A percentile compares a stretch with the other conserved stretches of the same genome.
Evolutionary conservation across 108 stramenopile genomes (phyloP).

Genomic region (Cyclotella atomus): DNA sequence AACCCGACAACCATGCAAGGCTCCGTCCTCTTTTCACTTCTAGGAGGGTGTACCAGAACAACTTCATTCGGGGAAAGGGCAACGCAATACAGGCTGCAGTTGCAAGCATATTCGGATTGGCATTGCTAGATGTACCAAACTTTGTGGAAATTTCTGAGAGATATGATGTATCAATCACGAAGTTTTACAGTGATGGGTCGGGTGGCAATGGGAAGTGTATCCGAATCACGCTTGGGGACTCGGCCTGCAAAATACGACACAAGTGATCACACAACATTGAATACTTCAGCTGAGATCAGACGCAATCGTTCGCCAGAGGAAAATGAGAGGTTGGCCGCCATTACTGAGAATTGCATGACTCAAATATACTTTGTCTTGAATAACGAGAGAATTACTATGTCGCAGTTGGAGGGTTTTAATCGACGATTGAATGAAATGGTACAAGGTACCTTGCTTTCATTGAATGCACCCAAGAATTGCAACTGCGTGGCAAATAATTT

Average conservation of each 20-base stretch:
- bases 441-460: not conserved
- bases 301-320: not conserved
- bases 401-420: not conserved
- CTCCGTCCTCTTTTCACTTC: not conserved
- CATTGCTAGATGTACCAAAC: not conserved
- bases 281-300: not conserved
- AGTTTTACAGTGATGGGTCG: slow-evolving; percentile 2
- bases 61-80: not conserved
- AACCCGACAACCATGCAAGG: not conserved
- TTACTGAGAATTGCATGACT: not conserved
- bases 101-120: not conserved
- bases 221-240: not conserved
- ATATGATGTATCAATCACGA: slow-evolving; percentile 1
- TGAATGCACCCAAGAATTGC: not conserved
- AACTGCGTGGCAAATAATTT: not conserved
- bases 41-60: slow-evolving; percentile 1
- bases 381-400: not conserved
- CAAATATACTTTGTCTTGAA: not conserved
- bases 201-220: not conserved
- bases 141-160: slow-evolving; percentile 1
- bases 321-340: not conserved
- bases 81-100: slow-evolving; percentile 1
- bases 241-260: not conserved
- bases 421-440: not conserved
- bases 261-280: no score